Conservation (phyloP, 495 filamentous ascomycete genomes). For the Pseudomonodictys pantanalensis region DNA sequence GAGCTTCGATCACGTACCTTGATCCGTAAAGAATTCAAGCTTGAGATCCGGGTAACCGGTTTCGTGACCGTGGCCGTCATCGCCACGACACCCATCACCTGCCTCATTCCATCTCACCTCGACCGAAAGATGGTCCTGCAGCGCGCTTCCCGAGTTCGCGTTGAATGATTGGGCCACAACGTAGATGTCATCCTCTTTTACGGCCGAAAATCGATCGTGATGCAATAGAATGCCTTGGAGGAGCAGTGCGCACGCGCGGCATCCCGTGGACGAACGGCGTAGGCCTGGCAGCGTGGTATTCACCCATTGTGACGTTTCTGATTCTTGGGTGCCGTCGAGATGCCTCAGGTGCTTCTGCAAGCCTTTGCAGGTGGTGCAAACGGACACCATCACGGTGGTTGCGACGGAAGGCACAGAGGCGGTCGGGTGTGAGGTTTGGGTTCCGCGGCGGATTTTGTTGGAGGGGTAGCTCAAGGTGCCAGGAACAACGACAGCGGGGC, state of each 20-base stretch:
- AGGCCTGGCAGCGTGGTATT: slow-evolving; percentile 23
- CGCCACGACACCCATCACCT: not conserved
- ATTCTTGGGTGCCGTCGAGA: slow-evolving; percentile 7
- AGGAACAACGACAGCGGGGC: slow-evolving; percentile 6
- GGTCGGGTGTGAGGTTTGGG: not conserved
- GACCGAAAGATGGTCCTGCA: slow-evolving; percentile 29
- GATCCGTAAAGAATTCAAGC: slow-evolving; percentile 29
- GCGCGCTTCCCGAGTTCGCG: not conserved
- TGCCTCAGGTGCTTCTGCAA: slow-evolving; percentile 21
- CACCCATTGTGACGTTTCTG: slow-evolving; percentile 12
- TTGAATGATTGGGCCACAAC: slow-evolving; percentile 24
- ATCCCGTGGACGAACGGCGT: slow-evolving; percentile 24
- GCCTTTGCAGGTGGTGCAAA: slow-evolving; percentile 28
- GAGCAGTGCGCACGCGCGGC: slow-evolving; percentile 30
- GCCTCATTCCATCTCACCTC: slow-evolving; percentile 25
- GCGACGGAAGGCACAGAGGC: not conserved
- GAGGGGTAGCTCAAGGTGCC: not conserved
- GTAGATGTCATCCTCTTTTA: slow-evolving; percentile 14
- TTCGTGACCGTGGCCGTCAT: slow-evolving; percentile 17
- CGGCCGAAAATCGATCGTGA: slow-evolving; percentile 23
- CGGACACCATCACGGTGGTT: slow-evolving; percentile 28
- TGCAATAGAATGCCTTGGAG: slow-evolving; percentile 29
- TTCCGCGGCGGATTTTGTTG: not conserved
- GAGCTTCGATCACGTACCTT: slow-evolving; percentile 26
- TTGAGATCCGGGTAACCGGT: slow-evolving; percentile 26